Base-by-base conservation (phyloP, 2,329 filamentous ascomycete species). In the Graphium sp. region DNA sequence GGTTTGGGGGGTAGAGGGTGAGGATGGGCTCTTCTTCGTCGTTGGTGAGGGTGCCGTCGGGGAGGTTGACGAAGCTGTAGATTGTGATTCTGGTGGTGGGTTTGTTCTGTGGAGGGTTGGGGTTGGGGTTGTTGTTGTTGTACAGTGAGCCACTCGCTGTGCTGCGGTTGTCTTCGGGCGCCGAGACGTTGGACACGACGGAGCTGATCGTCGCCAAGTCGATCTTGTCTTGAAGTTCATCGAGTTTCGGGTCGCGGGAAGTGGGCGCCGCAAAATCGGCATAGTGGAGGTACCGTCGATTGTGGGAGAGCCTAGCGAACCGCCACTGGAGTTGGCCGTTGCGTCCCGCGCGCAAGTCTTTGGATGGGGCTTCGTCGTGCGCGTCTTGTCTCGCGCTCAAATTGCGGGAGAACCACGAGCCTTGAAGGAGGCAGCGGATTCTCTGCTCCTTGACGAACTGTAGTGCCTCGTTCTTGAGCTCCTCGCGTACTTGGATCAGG, bases 381-480 rank as follows among this genome's bases (percentile, higher is more conserved):
- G 47, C 37, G 32, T 47, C 40, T 29, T 43, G 47, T n/a, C n/a
- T n/a, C 28, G 44, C 42, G 26, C 43, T 41, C 26, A 35, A 39
- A 31, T 47, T 51, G 50, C 63, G 53, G 47, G 56, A 48, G 55
- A 95, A 98, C 89, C 89, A 98, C 7, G 79, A 74, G 6, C 89
- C 89, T 39, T 82, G 68, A 4, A 95, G 65, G 22, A 98, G 59
- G 46, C 85, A 94, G 30, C 89, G 69, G 35, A 95, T 80, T 21
- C 89, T 74, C 50, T 98, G 89, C 54, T 98, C 89, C 52, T 93
- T 94, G 52, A 95, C 81, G 45, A 98, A 98, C 43, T 93, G 82
- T 30, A 94, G 56, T 8, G 87, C 84, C 50, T 98, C 89, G 42
- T 87, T 74, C 40, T 82, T 79, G 24, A 95, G 63, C 48, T 92